Base-by-base conservation (phyloP, 805 yeast genomes). In the Cyberlindnera lachancei region DNA sequence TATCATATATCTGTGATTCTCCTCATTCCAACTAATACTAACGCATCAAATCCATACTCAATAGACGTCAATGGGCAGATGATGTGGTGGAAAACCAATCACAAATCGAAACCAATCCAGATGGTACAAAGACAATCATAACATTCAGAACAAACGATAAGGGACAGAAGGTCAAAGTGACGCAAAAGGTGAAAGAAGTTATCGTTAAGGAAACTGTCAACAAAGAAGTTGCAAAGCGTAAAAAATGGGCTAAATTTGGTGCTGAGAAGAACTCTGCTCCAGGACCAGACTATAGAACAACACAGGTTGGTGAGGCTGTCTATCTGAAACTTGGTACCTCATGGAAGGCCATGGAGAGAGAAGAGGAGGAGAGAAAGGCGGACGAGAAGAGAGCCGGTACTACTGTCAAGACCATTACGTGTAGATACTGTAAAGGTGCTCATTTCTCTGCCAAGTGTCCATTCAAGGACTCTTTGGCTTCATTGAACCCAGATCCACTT, bases 371-470 rank as follows among this genome's bases (percentile, higher is more conserved):
- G 39, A 62, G 63, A 48, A 69, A 69, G 49, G 65, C 62, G 32
- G 56, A 60, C 33, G 68, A 59, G 53, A 62, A 59, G 50, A 61
- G 63, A 56, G 68, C 55, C 66, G 63, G 60, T 54, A 61, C 56
- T 44, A 59, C 32, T 14, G 59, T 56, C 63, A 64, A 43, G 67
- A 64, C 48, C 41, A 60, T 76, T 44, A 64, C 61, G 48, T 92
- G 98, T 75, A 84, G 96, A 73, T 65, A 72, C 34, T 92, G 99
- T 80, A 83, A 82, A 40, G 96, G 95, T 55, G 81, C 76, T 46
- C 99, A 92, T 70, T 84, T 79, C 73, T 83, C 96, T 25, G 66
- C 86, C 58, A 79, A 81, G 65, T 92, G 99, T 82, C 98, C 98
- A 42, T 86, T 75, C 73, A 88, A 83, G 66, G 94, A 81, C 50